These are phyloP conservation scores for Podospora comata DNA, from an alignment of 495 filamentous ascomycete genomes.

Conservation along the genomic window DNA sequence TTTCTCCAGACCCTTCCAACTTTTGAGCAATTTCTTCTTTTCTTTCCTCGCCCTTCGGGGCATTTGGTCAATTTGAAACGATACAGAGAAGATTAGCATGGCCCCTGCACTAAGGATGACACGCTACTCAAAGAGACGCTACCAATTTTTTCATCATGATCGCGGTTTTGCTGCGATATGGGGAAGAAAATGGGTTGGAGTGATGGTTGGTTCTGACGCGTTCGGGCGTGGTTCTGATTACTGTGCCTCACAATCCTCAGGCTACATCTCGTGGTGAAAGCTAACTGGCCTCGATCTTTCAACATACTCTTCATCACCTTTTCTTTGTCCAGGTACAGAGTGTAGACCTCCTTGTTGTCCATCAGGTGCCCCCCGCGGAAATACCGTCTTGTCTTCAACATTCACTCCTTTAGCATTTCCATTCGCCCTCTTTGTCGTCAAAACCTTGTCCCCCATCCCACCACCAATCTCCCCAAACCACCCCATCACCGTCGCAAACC, in stretches of 20 bases:
- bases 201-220: no score
- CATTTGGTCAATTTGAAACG: slow-evolving; percentile 43
- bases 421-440: no score
- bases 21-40: slow-evolving; percentile 21
- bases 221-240: no score
- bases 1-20: not conserved
- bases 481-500: slow-evolving; percentile 6
- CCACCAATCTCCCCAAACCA: not conserved
- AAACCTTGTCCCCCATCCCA: not conserved
- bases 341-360: not conserved
- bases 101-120: slow-evolving; percentile 99
- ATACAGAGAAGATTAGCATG: slow-evolving; percentile 96
- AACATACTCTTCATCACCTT: not conserved
- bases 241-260: no score
- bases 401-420: no score
- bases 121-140: slow-evolving; percentile 99
- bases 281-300: not conserved
- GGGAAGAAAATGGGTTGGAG: not conserved
- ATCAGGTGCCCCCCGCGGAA: no score
- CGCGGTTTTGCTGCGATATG: slow-evolving; percentile 6
- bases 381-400: no score
- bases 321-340: not conserved
- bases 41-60: slow-evolving; percentile 32
- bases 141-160: slow-evolving; percentile 65
- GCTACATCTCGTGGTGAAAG: no score